These are phyloP conservation scores for Phytophthora syringae DNA, from an alignment of 352 stramenopile genomes.

Conservation along the genomic window DNA sequence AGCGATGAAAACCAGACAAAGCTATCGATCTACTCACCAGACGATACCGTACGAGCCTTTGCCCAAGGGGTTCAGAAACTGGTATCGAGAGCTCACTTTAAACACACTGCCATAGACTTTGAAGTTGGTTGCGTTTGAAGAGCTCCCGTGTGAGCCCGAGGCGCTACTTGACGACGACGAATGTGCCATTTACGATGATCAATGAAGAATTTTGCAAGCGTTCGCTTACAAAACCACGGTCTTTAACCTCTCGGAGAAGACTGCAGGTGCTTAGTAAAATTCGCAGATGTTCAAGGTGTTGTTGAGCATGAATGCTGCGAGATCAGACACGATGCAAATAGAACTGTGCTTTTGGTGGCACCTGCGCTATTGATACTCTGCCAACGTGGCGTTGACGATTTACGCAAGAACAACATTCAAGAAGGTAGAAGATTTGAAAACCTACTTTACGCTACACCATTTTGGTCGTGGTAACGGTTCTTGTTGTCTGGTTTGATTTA, in stretches of 20 bases:
- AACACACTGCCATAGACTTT: constrained; percentile 87
- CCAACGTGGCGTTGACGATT: not conserved
- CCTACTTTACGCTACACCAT: no score
- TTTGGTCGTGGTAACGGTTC: not conserved
- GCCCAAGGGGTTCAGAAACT: constrained; percentile 88
- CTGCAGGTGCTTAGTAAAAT: constrained; percentile 24
- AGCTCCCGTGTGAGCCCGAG: constrained; percentile 6
- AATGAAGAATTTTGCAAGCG: not conserved
- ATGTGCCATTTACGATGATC: constrained; percentile 22
- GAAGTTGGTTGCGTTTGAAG: constrained; percentile 41
- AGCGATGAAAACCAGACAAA: not conserved
- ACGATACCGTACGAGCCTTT: constrained; percentile 94
- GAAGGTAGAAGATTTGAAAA: no score
- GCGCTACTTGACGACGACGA: constrained; percentile 20
- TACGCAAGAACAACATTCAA: no score
- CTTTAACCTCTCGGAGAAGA: constrained; percentile 3
- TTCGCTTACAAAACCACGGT: not conserved
- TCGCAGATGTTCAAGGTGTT: constrained; percentile 2
- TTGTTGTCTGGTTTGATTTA: not conserved
- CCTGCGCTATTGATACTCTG: constrained; percentile 3
- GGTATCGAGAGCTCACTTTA: constrained; percentile 84
- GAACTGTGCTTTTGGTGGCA: constrained; percentile 2
- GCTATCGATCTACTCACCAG: constrained; percentile 46
- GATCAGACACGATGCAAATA: constrained; percentile 14
- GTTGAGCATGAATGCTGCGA: not conserved